Percentiles rank a stretch among this genome's conserved stretches.
Evolutionary conservation across 2,329 filamentous ascomycete species (phyloP).

Genomic region (Xylogone sp.): DNA sequence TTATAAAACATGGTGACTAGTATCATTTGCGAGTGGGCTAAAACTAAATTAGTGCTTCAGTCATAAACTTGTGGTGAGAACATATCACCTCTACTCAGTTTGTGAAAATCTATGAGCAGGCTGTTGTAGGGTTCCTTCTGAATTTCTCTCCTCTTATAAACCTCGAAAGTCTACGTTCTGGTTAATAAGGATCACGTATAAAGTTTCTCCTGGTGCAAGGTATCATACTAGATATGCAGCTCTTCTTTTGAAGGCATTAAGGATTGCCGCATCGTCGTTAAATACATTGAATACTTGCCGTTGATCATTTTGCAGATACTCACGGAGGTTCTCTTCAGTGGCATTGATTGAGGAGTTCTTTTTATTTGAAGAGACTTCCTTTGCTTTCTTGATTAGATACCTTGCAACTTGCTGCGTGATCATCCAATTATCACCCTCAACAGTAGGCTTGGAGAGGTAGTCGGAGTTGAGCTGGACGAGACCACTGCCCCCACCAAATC

Average conservation of each 20-base stretch:
- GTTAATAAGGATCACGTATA: neutral
- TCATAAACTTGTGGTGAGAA: neutral
- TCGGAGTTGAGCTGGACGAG: conserved; percentile 47
- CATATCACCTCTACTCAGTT: conserved; percentile 28
- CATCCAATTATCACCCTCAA: conserved; percentile 56
- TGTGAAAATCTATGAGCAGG: conserved; percentile 6
- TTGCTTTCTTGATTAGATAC: conserved; percentile 50
- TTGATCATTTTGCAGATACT: conserved; percentile 31
- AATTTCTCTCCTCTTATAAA: conserved; percentile 1
- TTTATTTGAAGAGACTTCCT: conserved; percentile 32
- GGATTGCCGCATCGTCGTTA: conserved; percentile 33
- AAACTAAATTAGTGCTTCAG: neutral
- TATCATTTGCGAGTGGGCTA: neutral
- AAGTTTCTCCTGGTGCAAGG: neutral
- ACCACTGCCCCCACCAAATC: conserved; percentile 48
- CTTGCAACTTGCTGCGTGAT: conserved; percentile 49
- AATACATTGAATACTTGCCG: conserved; percentile 17
- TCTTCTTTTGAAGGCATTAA: conserved; percentile 41
- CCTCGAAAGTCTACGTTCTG: neutral
- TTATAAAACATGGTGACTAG: neutral
- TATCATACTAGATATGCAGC: conserved; percentile 33
- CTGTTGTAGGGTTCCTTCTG: conserved; percentile 5
- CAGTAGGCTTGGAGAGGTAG: conserved; percentile 49
- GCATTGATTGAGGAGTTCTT: conserved; percentile 29
- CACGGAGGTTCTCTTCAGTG: conserved; percentile 36